Percentiles rank a stretch among this genome's conserved stretches.
Evolutionary conservation across 495 filamentous ascomycete genomes (phyloP).

Genomic region (Penicillium desertorum): DNA sequence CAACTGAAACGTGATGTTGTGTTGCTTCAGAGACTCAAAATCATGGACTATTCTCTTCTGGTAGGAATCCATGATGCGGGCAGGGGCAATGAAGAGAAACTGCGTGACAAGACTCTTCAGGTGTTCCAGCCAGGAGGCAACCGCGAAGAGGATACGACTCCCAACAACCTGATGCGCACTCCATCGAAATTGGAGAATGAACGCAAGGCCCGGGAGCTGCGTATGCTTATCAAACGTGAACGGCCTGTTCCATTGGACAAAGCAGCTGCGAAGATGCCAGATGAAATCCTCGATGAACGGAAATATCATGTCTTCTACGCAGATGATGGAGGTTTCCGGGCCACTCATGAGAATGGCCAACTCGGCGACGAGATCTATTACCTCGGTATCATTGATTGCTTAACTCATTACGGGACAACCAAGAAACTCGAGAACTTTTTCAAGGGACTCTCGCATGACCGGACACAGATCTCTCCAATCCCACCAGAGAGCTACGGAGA

Average conservation of each 20-base stretch:
- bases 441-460: slow-evolving; percentile 82
- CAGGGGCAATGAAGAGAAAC: slow-evolving; percentile 89
- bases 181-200: slow-evolving; percentile 93
- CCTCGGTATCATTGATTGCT: slow-evolving; percentile 93
- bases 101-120: slow-evolving; percentile 90
- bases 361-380: slow-evolving; percentile 95
- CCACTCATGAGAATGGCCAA: slow-evolving; percentile 85
- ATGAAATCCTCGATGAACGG: slow-evolving; percentile 70
- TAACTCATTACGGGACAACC: slow-evolving; percentile 88
- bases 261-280: slow-evolving; percentile 81
- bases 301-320: slow-evolving; percentile 78
- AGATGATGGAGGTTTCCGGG: slow-evolving; percentile 90
- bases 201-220: slow-evolving; percentile 85
- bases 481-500: slow-evolving; percentile 90
- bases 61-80: slow-evolving; percentile 90
- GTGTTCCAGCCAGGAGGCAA: slow-evolving; percentile 91
- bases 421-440: slow-evolving; percentile 91
- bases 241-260: slow-evolving; percentile 88
- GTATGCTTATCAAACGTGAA: slow-evolving; percentile 89
- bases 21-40: slow-evolving; percentile 79
- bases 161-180: slow-evolving; percentile 76
- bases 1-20: slow-evolving; percentile 87
- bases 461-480: slow-evolving; percentile 88
- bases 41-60: slow-evolving; percentile 98
- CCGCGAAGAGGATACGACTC: slow-evolving; percentile 53